phyloP scores from a whole-genome alignment of 345 rosid genomes.

The Psidium friedrichsthalianum region DNA sequence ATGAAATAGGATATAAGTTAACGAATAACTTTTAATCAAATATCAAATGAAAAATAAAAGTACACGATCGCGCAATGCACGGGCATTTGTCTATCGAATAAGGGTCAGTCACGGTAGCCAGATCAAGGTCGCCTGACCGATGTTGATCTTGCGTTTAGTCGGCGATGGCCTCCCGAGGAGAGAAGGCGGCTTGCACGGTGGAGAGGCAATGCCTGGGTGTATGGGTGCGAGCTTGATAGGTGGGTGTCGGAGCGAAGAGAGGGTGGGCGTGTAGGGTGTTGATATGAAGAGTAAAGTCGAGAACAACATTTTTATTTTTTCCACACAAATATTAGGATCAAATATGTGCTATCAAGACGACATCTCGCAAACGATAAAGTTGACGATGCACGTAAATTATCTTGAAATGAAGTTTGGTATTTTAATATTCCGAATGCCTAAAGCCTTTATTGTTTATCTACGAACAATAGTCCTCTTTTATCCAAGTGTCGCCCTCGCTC shows the following conservation, averaged over 20 bases:
- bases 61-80: neutral
- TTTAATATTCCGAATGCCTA: neutral
- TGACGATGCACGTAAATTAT: neutral
- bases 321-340: neutral
- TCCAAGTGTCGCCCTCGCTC: neutral
- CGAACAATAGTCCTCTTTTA: neutral
- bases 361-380: neutral
- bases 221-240: neutral
- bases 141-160: neutral
- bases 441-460: neutral
- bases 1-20: too few relatives aligned
- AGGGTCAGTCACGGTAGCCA: neutral
- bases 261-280: neutral
- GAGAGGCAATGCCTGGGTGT: neutral
- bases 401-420: neutral
- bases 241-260: neutral
- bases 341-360: neutral
- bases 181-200: neutral
- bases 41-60: too few relatives aligned
- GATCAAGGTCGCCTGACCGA: neutral
- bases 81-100: too few relatives aligned
- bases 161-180: neutral
- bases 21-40: neutral
- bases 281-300: neutral
- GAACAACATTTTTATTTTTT: neutral